Evolutionary conservation across 2,329 filamentous ascomycete species (phyloP), one percentile per base, ranked within the genome.

Genomic region (Alternaria longipes): DNA sequence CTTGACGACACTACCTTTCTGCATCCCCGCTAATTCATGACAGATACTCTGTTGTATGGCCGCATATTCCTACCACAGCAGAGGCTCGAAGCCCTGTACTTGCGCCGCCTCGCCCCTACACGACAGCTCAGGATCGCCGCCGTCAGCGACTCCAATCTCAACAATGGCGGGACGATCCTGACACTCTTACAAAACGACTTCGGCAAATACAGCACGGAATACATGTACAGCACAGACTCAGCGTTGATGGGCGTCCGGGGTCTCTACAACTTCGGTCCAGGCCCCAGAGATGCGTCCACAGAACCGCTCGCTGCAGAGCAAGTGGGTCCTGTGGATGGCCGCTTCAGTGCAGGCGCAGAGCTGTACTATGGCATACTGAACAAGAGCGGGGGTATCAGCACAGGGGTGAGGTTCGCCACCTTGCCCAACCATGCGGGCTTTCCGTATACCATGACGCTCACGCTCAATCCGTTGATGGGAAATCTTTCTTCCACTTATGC

Each of bases 361-460:
- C 84, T 97, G 36, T 99, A 98, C 82, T 99, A 99, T 82, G 95
- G 94, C 22, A 90, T 94, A 0, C 82, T 97, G 60, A 98, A 97
- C 78, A 97, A 97, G 75, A 93, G 93, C 22, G 92, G 94, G 50
- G 95, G 95, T 47, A 88, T 97, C 76, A 97, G 93, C 65, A 87
- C 96, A 8, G 95, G 94, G 7, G 84, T 93, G 49, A 88, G 95
- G 51, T 99, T 98, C 78, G 92, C 93, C 40, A 98, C 95, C 11
- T 82, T 98, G 20, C 91, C 91, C 55, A 86, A 84, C 59, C 91
- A 91, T 75, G 89, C 88, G 22, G 94, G 94, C 30, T 96, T 96
- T 54, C 95, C 95, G 2, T 89, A 98, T 71, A 97, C 94, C 8
- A 93, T 97, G 73, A 97, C 95, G 1, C 82, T 98, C 70, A 98